Percentiles rank a stretch among this genome's conserved stretches.
Evolutionary conservation across 73 alveolate genomes (phyloP).

Genomic region (Paramecium primaurelia): DNA sequence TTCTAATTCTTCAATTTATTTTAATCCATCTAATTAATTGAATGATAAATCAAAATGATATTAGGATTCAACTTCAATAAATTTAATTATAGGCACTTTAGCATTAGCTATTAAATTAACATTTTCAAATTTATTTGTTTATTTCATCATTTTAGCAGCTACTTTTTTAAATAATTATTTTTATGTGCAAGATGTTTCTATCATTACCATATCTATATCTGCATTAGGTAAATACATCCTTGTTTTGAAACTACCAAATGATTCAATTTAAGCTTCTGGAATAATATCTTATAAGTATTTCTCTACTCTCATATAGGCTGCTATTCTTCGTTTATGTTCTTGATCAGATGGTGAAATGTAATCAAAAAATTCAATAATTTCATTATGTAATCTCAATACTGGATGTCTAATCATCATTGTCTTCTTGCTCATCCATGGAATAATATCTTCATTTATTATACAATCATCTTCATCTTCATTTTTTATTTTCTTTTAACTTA

Average conservation of each 20-base stretch:
- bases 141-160: conserved; percentile 47
- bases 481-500: neutral
- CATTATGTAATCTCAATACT: conserved; percentile 89
- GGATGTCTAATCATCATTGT: conserved; percentile 64
- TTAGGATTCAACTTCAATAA: conserved; percentile 74
- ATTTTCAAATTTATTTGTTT: conserved; percentile 49
- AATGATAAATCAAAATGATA: conserved; percentile 87
- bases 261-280: conserved; percentile 69
- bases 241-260: conserved; percentile 93
- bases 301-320: conserved; percentile 72
- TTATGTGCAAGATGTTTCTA: conserved; percentile 39
- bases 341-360: conserved; percentile 79
- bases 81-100: conserved; percentile 92
- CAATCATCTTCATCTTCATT: neutral
- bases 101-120: conserved; percentile 74
- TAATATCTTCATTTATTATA: neutral
- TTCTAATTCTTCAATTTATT: conserved; percentile 77
- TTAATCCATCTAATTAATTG: conserved; percentile 85
- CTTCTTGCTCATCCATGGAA: conserved; percentile 52
- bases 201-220: conserved; percentile 87
- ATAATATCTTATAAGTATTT: conserved; percentile 36
- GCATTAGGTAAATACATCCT: conserved; percentile 91
- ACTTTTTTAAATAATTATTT: conserved; percentile 59
- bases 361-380: conserved; percentile 89
- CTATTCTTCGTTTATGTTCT: conserved; percentile 71